These are phyloP conservation scores for Plantago coronopus DNA, from an alignment of 305 asterid genomes.

Conservation along the genomic window DNA sequence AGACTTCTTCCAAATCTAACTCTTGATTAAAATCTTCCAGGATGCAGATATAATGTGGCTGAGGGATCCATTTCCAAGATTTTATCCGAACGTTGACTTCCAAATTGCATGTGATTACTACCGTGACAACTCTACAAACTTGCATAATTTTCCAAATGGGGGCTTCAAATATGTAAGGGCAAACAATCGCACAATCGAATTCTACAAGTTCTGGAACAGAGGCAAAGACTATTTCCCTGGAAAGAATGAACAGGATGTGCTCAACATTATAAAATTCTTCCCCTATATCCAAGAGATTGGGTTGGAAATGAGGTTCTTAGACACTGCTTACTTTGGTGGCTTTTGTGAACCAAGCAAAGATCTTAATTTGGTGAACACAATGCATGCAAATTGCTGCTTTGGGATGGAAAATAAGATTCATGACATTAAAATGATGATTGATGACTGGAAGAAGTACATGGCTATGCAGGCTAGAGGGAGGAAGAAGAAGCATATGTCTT, in stretches of 20 bases:
- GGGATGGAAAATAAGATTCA: slow-evolving; percentile 48
- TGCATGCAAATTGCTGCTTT: slow-evolving; percentile 62
- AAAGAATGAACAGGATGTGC: slow-evolving; percentile 48
- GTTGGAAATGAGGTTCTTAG: slow-evolving; percentile 40
- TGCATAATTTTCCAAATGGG: slow-evolving; percentile 37
- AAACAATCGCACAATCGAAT: slow-evolving; percentile 36
- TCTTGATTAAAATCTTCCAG: slow-evolving; percentile 16
- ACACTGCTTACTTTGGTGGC: slow-evolving; percentile 52
- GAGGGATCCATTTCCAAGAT: slow-evolving; percentile 40
- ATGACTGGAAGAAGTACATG: slow-evolving; percentile 44
- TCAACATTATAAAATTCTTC: slow-evolving; percentile 34
- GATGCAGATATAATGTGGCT: slow-evolving; percentile 59
- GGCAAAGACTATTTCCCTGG: slow-evolving; percentile 35
- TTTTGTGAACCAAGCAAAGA: slow-evolving; percentile 50
- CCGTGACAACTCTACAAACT: slow-evolving; percentile 24
- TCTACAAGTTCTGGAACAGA: slow-evolving; percentile 46
- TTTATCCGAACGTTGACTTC: slow-evolving; percentile 40
- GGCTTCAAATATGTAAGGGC: slow-evolving; percentile 50
- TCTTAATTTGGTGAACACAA: slow-evolving; percentile 41
- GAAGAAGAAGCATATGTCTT: slow-evolving; percentile 27
- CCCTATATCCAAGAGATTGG: slow-evolving; percentile 31
- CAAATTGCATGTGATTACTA: slow-evolving; percentile 50
- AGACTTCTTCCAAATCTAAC: not conserved
- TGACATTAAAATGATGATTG: slow-evolving; percentile 40
- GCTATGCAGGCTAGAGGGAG: slow-evolving; percentile 6